Evolutionary conservation across 257 asterid genomes (phyloP), one percentile per base, ranked within the genome.

Genomic region (Forsythia viridissima): DNA sequence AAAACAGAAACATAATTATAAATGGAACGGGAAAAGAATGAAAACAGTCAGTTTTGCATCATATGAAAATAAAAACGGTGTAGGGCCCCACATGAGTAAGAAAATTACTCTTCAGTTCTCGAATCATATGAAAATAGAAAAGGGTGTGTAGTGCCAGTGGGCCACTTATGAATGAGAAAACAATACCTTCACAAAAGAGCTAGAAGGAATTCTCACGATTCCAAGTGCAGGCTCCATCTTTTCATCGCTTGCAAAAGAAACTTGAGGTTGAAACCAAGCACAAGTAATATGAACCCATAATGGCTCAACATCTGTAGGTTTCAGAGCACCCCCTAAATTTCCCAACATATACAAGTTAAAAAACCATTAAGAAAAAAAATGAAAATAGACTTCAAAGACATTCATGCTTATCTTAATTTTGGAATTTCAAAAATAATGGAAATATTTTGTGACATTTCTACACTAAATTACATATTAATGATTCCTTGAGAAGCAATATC

Each of bases 221-320:
- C 99, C 99, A 73, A 88, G 83, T 70, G 98, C 99, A 83, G 99
- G 99, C 79, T 96, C 99, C 99, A 96, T 96, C 84, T 84, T 90
- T 84, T 96, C 98, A 72, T 93, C 96, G 37, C 91, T 93, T 72
- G 96, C 97, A 85, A 96, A 96, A 70, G 94, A 90, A 83, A 96
- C 99, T 90, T 96, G 90, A 21, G 99, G 99, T 85, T 91, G 98
- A 86, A 93, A 96, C 99, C 99, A 96, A 84, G 99, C 99, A 85
- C 99, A 96, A 75, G 99, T 93, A 83, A 96, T 84, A 80, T 96
- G 99, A 79, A 96, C 99, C 99, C 99, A 96, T 74, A 96, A 84
- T 34, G 94, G 92, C 21, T 87, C 84, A 44, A 93, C 84, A 71
- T 93, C 97, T 34, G 98, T 91, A 73, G 99, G 98, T 91, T 96